Evolutionary conservation across 441 rosid genomes (phyloP), one percentile per base, ranked within the genome.

Genomic region (Gossypium aridum): DNA sequence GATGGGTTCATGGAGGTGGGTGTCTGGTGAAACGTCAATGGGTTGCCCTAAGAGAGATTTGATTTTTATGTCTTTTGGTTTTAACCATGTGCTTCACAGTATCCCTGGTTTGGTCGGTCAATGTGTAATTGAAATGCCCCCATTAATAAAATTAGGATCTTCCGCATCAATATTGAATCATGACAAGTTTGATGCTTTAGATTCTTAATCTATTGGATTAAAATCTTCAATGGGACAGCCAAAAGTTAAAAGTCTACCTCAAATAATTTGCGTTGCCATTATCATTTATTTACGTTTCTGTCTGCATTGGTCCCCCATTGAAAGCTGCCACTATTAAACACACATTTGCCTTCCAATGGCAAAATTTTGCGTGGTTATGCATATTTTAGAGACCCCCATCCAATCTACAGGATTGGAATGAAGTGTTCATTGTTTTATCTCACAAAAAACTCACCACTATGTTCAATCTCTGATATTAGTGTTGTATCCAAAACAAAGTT

Each of bases 1-100:
- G 89, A 83, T 68, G 94, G 92, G 43, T 83, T 86, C 78, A 79
- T 83, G 85, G 91, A 89, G 76, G 90, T 88, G 56, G 85, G 80
- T 23, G 82, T 92, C 62, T 94, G 97, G 96, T 82, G 83, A 73
- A 71, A 63, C 31, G 8, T 68, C 22, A 3, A n/a, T 10, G 64
- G 39, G 8, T 49, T 8, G 60, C 14, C 45, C 22, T 10, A n/a
- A 8, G 28, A 28, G 2, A 43, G 34, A 22, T 25, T n/a, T 68
- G 23, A 43, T 9, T 26, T 49, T 4, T 7, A 23, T 51, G 45
- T 4, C 28, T 69, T 51, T 16, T n/a, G 7, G 7, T 31, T 31
- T 37, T 26, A 20, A 4, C 28, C 60, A 49, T 49, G 72, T 69
- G 16, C 23, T 68, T 26, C 43, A 8, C 43, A 8, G 72, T 16